A percentile compares a stretch with the other conserved stretches of the same genome.
Evolutionary conservation across 31 red algal genomes (phyloP).

Genomic region (Odonthalia washingtoniensis): DNA sequence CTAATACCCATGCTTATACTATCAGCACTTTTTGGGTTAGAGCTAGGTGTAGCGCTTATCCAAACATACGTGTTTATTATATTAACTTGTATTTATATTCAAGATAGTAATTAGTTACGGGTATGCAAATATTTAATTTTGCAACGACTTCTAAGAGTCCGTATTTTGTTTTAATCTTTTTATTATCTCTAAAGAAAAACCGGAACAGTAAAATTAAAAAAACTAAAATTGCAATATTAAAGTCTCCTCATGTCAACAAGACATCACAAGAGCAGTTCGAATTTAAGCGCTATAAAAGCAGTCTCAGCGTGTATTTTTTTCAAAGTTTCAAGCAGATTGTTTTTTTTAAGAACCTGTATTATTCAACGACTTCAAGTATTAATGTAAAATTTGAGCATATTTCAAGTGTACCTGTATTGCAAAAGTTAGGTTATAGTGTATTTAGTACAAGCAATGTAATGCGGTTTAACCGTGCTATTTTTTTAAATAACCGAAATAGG

Average conservation of each 20-base stretch:
- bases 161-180: slow-evolving; percentile 5
- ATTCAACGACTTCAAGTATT: not conserved
- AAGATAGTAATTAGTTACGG: slow-evolving; percentile 28
- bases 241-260: slow-evolving; percentile 29
- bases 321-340: slow-evolving; percentile 5
- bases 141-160: not conserved
- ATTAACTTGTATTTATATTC: slow-evolving; percentile 35
- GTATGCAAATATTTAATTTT: not conserved
- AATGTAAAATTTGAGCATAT: not conserved
- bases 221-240: too few relatives aligned
- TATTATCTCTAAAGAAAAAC: slow-evolving; percentile 10
- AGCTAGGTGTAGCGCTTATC: slow-evolving; percentile 22
- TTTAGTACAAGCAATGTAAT: too few relatives aligned
- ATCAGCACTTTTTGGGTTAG: slow-evolving; percentile 8
- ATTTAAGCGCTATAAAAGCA: not conserved
- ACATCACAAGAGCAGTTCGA: slow-evolving; percentile 30
- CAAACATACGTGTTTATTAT: slow-evolving; percentile 31
- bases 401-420: not conserved
- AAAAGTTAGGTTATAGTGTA: not conserved
- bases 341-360: slow-evolving; percentile 9
- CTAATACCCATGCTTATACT: not conserved
- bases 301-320: not conserved
- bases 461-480: too few relatives aligned
- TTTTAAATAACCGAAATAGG: not conserved
- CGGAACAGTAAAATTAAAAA: not conserved